Evolutionary conservation across 768 basidiomycete species (phyloP).

Genomic region (Mrakia frigida): DNA sequence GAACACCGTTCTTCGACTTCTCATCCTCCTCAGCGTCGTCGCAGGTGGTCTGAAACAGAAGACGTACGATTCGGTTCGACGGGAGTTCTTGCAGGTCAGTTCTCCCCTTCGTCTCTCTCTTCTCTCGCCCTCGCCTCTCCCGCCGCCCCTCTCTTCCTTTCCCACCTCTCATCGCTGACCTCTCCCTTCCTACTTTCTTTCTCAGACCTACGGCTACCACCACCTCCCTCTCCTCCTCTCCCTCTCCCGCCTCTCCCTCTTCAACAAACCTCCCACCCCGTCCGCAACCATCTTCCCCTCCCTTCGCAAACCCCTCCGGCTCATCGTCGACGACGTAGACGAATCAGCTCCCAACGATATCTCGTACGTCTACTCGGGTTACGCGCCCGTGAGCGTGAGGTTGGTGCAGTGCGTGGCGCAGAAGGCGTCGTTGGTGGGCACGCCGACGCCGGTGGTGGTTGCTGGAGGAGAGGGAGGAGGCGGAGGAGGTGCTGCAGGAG

Average conservation of each 20-base stretch:
- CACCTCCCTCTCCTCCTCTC: slow-evolving; percentile 26
- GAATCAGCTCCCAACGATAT: slow-evolving; percentile 74
- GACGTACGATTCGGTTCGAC: slow-evolving; percentile 76
- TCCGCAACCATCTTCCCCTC: slow-evolving; percentile 48
- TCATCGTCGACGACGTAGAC: slow-evolving; percentile 82
- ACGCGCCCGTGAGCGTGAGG: slow-evolving; percentile 85
- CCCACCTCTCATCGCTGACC: background rate
- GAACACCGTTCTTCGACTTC: slow-evolving; percentile 67
- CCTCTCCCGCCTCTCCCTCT: slow-evolving; percentile 12
- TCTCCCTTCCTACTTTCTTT: background rate
- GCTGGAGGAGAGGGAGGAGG: slow-evolving; percentile 46
- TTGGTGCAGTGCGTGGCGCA: slow-evolving; percentile 89
- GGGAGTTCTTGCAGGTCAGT: slow-evolving; percentile 80
- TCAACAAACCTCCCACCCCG: background rate
- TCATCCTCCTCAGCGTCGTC: slow-evolving; percentile 81
- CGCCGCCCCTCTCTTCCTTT: background rate
- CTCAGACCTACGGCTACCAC: slow-evolving; percentile 24
- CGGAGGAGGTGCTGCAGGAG: slow-evolving; percentile 44
- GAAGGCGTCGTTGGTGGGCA: slow-evolving; percentile 70
- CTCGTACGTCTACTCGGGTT: slow-evolving; percentile 93
- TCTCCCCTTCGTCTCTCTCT: background rate
- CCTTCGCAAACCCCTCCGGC: slow-evolving; percentile 75
- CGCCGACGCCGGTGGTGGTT: slow-evolving; percentile 49
- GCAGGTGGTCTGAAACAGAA: slow-evolving; percentile 82
- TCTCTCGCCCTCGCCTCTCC: background rate